Conservation (phyloP, 345 rosid genomes). For the Anacardium occidentale region DNA sequence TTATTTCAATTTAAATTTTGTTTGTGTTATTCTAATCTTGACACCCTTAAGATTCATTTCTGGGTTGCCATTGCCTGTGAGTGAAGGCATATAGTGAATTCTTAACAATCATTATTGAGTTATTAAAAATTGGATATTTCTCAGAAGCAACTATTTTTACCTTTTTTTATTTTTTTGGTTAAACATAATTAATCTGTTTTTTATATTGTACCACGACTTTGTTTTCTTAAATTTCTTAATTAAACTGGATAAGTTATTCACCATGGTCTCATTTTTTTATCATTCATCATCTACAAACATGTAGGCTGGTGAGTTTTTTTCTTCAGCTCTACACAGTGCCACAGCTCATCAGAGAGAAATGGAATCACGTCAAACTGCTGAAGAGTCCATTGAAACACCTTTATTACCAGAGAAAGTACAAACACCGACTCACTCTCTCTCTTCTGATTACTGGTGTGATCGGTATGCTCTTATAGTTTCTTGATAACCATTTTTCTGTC, state of each 20-base stretch:
- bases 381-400: conserved; percentile 73
- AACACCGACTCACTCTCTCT: not conserved
- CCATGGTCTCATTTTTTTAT: not conserved
- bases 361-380: conserved; percentile 51
- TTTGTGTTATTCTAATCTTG: too few relatives aligned
- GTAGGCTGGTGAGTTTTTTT: conserved; percentile 82
- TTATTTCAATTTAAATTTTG: too few relatives aligned
- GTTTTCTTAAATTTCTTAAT: not conserved
- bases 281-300: not conserved
- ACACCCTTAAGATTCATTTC: too few relatives aligned
- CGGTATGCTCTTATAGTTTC: conserved; percentile 3
- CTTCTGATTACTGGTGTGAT: not conserved
- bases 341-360: conserved; percentile 70
- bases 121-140: not conserved
- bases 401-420: conserved; percentile 64
- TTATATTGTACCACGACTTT: not conserved
- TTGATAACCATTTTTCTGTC: conserved; percentile 2
- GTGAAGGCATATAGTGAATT: not conserved
- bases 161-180: not conserved
- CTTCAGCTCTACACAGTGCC: conserved; percentile 72
- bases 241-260: not conserved
- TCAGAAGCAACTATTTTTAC: not conserved
- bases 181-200: not conserved
- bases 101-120: not conserved
- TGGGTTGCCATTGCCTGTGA: too few relatives aligned